These are phyloP conservation scores for Cymbidium sinense DNA, from an alignment of 106 monocot genomes.

Conservation along the genomic window DNA sequence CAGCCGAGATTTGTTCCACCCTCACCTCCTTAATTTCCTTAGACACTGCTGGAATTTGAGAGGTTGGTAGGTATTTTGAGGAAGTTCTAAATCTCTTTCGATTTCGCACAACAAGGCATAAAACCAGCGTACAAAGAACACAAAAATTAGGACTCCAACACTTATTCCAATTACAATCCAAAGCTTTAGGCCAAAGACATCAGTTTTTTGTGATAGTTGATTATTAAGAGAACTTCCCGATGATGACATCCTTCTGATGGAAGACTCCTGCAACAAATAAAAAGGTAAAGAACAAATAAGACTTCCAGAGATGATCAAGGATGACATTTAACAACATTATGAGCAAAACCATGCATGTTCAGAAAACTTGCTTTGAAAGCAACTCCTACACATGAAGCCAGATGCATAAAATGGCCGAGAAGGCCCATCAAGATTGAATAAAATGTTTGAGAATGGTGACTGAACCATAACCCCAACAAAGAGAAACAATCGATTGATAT, in stretches of 20 bases:
- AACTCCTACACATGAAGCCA: not conserved
- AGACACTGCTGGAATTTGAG: constrained; percentile 61
- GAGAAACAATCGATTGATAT: too few relatives aligned
- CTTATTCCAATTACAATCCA: constrained; percentile 74
- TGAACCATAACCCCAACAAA: too few relatives aligned
- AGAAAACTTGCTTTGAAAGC: not conserved
- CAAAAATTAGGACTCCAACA: constrained; percentile 59
- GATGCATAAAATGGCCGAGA: not conserved
- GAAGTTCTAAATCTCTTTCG: constrained; percentile 37
- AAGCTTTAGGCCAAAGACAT: constrained; percentile 61
- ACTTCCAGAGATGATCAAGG: not conserved
- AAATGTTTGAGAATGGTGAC: not conserved
- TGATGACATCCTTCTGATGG: constrained; percentile 31
- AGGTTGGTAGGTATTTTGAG: constrained; percentile 32
- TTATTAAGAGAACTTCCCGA: constrained; percentile 47
- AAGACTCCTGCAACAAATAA: constrained; percentile 19
- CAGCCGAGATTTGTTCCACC: constrained; percentile 40
- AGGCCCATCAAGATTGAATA: not conserved
- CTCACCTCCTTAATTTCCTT: constrained; percentile 95
- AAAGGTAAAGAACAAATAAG: constrained; percentile 4
- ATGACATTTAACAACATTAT: not conserved
- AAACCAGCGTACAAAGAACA: constrained; percentile 44
- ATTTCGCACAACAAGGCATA: constrained; percentile 40
- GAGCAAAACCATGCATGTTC: not conserved
- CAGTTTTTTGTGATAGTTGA: constrained; percentile 50